phyloP scores from a whole-genome alignment of 768 basidiomycete species.

The Phylloporus sp. region DNA sequence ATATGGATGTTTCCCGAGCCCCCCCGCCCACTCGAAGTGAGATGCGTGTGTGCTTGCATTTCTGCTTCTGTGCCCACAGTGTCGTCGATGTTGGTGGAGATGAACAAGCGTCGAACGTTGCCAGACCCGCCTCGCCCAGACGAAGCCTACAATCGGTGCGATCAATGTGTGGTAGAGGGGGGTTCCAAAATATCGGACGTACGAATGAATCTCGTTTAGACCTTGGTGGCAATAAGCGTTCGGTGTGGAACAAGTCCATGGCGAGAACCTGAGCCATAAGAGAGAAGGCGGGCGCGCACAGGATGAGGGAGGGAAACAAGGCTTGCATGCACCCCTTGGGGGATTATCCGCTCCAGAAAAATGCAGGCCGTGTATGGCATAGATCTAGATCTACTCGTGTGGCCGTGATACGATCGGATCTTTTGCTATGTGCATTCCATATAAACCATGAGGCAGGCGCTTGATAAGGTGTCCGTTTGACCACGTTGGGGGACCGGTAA shows the following conservation, averaged over 20 bases:
- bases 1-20: slow-evolving; percentile 24
- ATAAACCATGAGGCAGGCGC: neutral
- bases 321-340: neutral
- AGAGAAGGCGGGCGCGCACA: neutral
- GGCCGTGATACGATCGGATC: neutral
- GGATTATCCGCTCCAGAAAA: slow-evolving; percentile 8
- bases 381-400: neutral
- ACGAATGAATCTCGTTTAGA: slow-evolving; percentile 12
- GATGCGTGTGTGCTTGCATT: neutral
- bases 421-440: neutral
- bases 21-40: slow-evolving; percentile 23
- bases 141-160: slow-evolving; percentile 6
- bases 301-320: neutral
- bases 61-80: neutral
- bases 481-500: slow-evolving; percentile 1
- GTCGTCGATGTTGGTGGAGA: neutral
- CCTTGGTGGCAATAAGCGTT: neutral
- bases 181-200: slow-evolving; percentile 2
- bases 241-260: neutral
- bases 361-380: slow-evolving; percentile 8
- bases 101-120: slow-evolving; percentile 9
- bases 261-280: slow-evolving; percentile 11
- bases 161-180: neutral
- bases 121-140: slow-evolving; percentile 25
- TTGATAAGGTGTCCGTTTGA: slow-evolving; percentile 16